phyloP scores from a whole-genome alignment of 257 asterid genomes.

The Scutellaria baicalensis region DNA sequence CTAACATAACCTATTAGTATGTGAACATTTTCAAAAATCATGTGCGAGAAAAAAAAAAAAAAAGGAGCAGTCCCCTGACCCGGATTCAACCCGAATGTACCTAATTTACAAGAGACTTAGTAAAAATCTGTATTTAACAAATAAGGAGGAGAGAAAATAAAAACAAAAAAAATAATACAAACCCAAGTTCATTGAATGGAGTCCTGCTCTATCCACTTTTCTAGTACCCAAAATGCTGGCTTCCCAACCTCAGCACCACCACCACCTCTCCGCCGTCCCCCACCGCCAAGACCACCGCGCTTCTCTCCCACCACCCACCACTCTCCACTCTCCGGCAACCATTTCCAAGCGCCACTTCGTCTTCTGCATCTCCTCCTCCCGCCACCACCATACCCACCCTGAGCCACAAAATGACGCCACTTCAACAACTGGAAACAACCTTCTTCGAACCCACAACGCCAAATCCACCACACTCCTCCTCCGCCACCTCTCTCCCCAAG shows the following conservation, averaged over 20 bases:
- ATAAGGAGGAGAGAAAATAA: too few species aligned
- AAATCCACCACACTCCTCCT: conserved; percentile 57
- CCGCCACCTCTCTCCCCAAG: conserved; percentile 46
- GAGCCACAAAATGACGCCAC: conserved; percentile 28
- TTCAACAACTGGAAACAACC: conserved; percentile 13
- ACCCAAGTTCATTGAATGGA: not conserved
- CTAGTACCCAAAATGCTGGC: conserved; percentile 31
- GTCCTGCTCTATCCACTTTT: conserved; percentile 20
- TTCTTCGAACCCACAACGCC: conserved; percentile 68
- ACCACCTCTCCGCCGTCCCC: conserved; percentile 37
- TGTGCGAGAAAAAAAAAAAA: too few species aligned
- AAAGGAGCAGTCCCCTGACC: too few species aligned
- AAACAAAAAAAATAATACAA: not conserved
- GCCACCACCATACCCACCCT: conserved; percentile 25
- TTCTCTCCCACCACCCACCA: conserved; percentile 9
- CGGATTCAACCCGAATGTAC: too few species aligned
- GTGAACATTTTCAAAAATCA: too few species aligned
- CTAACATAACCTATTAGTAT: too few species aligned
- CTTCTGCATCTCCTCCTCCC: conserved; percentile 26
- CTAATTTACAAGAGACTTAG: too few species aligned
- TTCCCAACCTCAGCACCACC: conserved; percentile 37
- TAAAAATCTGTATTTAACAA: too few species aligned
- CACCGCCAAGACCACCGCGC: conserved; percentile 28
- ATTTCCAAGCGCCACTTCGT: conserved; percentile 10
- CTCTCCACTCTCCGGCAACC: not conserved